Evolutionary conservation across 75 land plant genomes (phyloP), one percentile per base, ranked within the genome.

Genomic region (Picea sitchensis): DNA sequence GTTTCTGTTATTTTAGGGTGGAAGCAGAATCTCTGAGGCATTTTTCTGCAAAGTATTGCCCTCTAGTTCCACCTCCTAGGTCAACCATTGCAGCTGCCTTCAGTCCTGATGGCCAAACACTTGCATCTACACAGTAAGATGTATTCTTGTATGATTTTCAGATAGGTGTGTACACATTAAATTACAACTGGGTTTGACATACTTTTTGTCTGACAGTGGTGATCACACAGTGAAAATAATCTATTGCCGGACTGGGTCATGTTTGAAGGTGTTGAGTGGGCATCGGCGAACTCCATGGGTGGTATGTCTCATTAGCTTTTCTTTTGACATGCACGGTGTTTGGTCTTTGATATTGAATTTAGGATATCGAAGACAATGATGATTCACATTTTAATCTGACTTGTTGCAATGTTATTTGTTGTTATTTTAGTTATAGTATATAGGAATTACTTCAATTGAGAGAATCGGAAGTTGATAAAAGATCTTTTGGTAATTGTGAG

Each of bases 281-380:
- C 99, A 96, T 79, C 87, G 98, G 41, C 90, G 99, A 82, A 96
- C 99, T 47, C 99, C 99, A 30, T 94, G 99, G 99, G 99, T 96
- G 99, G 99, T 96, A 83, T 58, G 96, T 61, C 54, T 63, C 5
- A 20, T 81, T 61, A 17, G 12, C 26, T 26, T 20, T 68, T 61
- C 21, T 51, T 51, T 9, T 51, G 56, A 51, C 56, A 9, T 51
- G 56, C 9, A 9, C 12, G 56, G 56, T 51, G 56, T 51, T 51
- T 51, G 56, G 56, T 12, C 56, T 51, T 51, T 51, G 54, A 47
- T 47, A 51, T 51, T 51, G 56, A 9, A 51, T 51, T 51, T 51
- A 51, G 56, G 56, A 51, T 51, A 51, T 51, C 12, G 11, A 51
- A 11, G 12, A 51, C 1, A 51, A 51, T 51, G 12, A 51, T 9